Evolutionary conservation across 176 grass and related monocot species (phyloP).

Genomic region (Guadua angustifolia): DNA sequence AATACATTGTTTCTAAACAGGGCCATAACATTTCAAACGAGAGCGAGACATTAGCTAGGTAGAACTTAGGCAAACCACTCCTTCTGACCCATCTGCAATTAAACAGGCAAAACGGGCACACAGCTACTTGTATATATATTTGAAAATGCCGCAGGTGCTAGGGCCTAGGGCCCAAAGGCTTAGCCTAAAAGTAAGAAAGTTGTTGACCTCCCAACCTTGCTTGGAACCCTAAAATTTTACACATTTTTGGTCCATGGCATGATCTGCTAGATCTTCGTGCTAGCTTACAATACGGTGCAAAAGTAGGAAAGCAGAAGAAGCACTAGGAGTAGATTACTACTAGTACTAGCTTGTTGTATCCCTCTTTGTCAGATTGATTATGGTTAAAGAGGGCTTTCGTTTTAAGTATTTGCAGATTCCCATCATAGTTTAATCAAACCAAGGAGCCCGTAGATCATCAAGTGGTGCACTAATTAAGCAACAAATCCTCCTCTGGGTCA

Average conservation of each 20-base stretch:
- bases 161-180: background rate
- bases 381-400: constrained; percentile 33
- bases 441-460: constrained; percentile 45
- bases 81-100: background rate
- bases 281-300: constrained; percentile 38
- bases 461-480: constrained; percentile 64
- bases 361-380: constrained; percentile 36
- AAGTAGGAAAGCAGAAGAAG: constrained; percentile 41
- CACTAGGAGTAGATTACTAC: constrained; percentile 31
- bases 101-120: background rate
- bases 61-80: background rate
- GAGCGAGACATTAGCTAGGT: background rate
- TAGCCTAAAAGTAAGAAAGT: constrained; percentile 19
- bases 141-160: background rate
- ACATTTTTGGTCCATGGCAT: constrained; percentile 20
- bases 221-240: constrained; percentile 12
- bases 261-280: constrained; percentile 46
- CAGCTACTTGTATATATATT: background rate
- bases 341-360: background rate
- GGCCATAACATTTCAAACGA: background rate
- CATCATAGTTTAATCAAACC: constrained; percentile 58
- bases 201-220: constrained; percentile 49
- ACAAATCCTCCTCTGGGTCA: constrained; percentile 44
- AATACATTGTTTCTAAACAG: too few relatives aligned
- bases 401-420: constrained; percentile 57